Evolutionary conservation across 2,329 filamentous ascomycete species (phyloP), one percentile per base, ranked within the genome.

Genomic region (Trichoderma brevicompactum): DNA sequence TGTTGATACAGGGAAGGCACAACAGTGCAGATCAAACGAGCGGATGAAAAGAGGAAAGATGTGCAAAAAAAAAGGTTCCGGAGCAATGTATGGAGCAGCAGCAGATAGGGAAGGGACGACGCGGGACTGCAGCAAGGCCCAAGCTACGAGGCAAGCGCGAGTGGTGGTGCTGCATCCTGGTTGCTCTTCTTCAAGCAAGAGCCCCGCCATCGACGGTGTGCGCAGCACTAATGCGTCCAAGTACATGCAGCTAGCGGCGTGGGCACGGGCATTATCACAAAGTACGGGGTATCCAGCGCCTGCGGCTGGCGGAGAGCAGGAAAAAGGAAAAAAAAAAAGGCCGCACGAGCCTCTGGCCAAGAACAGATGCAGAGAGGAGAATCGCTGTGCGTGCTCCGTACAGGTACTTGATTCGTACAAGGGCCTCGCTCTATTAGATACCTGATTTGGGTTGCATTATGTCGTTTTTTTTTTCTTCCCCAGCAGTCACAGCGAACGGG

Each of bases 31-130:
- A 54, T 17, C 48, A 46, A 54, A 49, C 17, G 49, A 50, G 43
- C 55, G 58, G 68, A 66, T 69, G 65, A 67, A 68, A 68, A 59
- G 62, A 67, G 68, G 19, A 69, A 68, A 66, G 67, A 68, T 68
- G 65, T 65, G 62, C 62, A 65, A 23, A 19, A 44, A 19, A 44
- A 65, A 66, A 65, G 23, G 17, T 38, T 43, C 32, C 44, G 58
- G 48, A 62, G 58, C 28, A 50, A 32, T 13, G 58, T 44, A 34
- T 40, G 19, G 28, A 34, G 38, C n/a, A 36, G 48, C 41, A 19
- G 49, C 17, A 23, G 60, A 46, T 17, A 54, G 32, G 60, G 40
- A 63, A 54, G 48, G 60, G 41, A 44, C 43, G 34, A 46, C 60
- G 60, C 23, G 60, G 49, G 40, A 36, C 46, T 17, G 36, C 40